Evolutionary conservation across 2,329 filamentous ascomycete species (phyloP), one percentile per base, ranked within the genome.

Genomic region (Apiospora koreana): DNA sequence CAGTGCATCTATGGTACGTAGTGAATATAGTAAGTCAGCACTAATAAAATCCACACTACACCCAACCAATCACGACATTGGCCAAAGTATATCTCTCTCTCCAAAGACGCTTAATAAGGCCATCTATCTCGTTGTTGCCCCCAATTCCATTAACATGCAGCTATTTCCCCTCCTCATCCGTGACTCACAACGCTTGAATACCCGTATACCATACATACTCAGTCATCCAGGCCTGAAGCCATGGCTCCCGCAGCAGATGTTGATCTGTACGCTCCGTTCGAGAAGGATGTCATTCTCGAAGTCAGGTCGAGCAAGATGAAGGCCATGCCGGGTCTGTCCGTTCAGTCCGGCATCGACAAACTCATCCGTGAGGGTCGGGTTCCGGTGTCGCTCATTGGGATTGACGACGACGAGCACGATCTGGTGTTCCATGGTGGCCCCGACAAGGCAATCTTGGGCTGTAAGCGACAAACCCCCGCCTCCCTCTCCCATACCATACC

Each of bases 401-500:
- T 91, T 18, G 83, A 86, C 21, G 85, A 80, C 6, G 90, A 92
- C 71, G 88, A 91, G 75, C 89, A 92, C 70, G 88, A 91, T 68
- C 85, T 83, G 35, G 86, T 85, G 0, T 88, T 89, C 68, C 90
- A 92, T 71, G 89, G 89, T 8, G 89, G 89, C 0, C 78, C 80
- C 0, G 90, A 93, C 71, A 92, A 92, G 77, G 90, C 90, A 0
- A 82, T 92, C 12, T 85, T 90, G 42, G 86, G 84, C 14, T 88
- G 86, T 86, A 76, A 80, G 85, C 79, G 54, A 25, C 41, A 28
- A 21, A 68, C 35, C 65, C 10, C 65, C n/a, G n/a, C 31, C 3
- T 41, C 25, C 18, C 35, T 41, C 31, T n/a, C 42, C 38, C 41
- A 9, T 31, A n/a, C n/a, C n/a, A n/a, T 42, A 25, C 8, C 8